Percentiles rank a stretch among this genome's conserved stretches.
Evolutionary conservation across 305 asterid genomes (phyloP).

Genomic region (Rubia occidens): DNA sequence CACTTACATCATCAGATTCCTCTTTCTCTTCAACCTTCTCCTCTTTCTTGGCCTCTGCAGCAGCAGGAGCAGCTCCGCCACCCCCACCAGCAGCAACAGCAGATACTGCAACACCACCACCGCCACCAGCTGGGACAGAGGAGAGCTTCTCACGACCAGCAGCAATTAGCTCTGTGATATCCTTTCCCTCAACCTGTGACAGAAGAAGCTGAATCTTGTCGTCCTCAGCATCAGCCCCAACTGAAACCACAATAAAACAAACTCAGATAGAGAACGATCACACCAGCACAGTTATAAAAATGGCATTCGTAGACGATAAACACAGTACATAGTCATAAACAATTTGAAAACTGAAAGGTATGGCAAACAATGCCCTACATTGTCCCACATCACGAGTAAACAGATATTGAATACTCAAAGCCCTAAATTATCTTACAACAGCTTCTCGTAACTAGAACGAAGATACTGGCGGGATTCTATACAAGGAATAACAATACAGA

Average conservation of each 20-base stretch:
- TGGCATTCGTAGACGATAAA: too few relatives aligned
- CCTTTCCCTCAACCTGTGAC: slow-evolving; percentile 41
- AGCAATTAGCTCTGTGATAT: slow-evolving; percentile 48
- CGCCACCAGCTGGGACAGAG: slow-evolving; percentile 57
- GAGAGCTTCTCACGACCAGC: slow-evolving; percentile 55
- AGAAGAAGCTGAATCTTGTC: slow-evolving; percentile 35
- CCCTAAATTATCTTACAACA: too few relatives aligned
- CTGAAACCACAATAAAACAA: slow-evolving; percentile 15
- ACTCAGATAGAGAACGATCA: neutral
- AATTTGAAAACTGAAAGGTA: too few relatives aligned
- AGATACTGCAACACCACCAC: slow-evolving; percentile 29
- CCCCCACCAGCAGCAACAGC: slow-evolving; percentile 26
- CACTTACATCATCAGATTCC: slow-evolving; percentile 42
- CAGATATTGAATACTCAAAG: too few relatives aligned
- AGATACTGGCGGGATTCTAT: too few relatives aligned
- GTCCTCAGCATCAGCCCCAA: slow-evolving; percentile 41
- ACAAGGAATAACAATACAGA: too few relatives aligned
- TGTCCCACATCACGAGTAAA: too few relatives aligned
- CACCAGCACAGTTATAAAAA: neutral
- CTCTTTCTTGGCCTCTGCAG: slow-evolving; percentile 46
- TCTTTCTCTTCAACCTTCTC: slow-evolving; percentile 47
- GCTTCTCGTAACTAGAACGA: too few relatives aligned
- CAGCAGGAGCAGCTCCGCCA: slow-evolving; percentile 33
- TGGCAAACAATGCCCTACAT: too few relatives aligned
- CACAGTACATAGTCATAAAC: too few relatives aligned